Base-by-base conservation (phyloP, 139 green algal species). In the Tetradesmus lagerheimii region DNA sequence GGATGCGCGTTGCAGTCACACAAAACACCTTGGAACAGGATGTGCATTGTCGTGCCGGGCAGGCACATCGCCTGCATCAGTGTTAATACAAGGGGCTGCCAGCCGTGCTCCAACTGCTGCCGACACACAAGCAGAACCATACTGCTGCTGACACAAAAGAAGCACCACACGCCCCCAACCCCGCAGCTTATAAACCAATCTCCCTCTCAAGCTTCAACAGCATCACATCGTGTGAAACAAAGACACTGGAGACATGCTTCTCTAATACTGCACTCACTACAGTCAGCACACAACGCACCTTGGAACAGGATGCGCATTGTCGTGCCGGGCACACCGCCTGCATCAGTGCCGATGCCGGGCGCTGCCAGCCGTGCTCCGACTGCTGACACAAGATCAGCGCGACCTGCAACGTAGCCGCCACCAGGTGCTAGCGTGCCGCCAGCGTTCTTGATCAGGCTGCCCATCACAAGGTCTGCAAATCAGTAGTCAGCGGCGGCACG, bases 371-470 rank as follows among this genome's bases (percentile, higher is more conserved):
- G 90, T 14, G 97, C 97, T 29, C 91, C 90, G 1, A 96, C 97
- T 6, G 92, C 83, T 50, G 93, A 91, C 39, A 99, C 96, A 35
- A 98, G 89, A 25, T 98, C 92, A 0, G 88, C 89, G 6, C 92
- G 92, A 4, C 98, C 98, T 0, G 97, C 98, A 25, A 99, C 95
- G 86, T 99, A 99, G 29, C 98, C 98, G 41, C 98, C 98, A 16
- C 96, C 93, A 9, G 96, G 93, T 1, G 94, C 96, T 0, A 99
- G 97, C n/a, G n/a, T n/a, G n/a, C n/a, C n/a, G n/a, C n/a, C n/a
- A n/a, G n/a, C n/a, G n/a, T n/a, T n/a, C n/a, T n/a, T n/a, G n/a
- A n/a, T n/a, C n/a, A n/a, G n/a, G n/a, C n/a, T n/a, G n/a, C n/a
- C n/a, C n/a, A n/a, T n/a, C n/a, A n/a, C n/a, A n/a, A n/a, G n/a